Percentiles rank a stretch among this genome's conserved stretches.
phyloP scores from a whole-genome alignment of 352 stramenopile species.

The Blastocystis sp. region DNA sequence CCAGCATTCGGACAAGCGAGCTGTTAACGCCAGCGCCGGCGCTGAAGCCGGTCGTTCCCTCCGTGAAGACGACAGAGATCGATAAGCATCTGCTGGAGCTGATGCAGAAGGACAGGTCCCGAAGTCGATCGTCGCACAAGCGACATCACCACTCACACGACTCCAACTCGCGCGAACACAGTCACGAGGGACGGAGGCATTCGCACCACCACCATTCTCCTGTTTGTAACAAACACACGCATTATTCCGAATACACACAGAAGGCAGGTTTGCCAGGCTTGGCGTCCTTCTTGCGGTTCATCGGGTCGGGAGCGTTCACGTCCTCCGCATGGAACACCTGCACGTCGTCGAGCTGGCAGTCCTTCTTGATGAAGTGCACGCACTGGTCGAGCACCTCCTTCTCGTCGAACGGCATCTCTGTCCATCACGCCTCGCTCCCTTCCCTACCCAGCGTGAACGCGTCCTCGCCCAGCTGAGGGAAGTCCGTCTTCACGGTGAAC shows the following conservation, averaged over 20 bases:
- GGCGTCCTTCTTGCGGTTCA: constrained; percentile 56
- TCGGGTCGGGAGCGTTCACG: constrained; percentile 19
- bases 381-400: constrained; percentile 48
- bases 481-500: constrained; percentile 57
- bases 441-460: constrained; percentile 40
- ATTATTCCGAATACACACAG: constrained; percentile 21
- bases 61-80: not conserved
- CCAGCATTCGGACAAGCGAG: not conserved
- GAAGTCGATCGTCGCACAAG: not conserved
- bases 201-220: not conserved
- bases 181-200: not conserved
- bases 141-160: not conserved
- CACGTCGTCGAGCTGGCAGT: constrained; percentile 37
- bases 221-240: constrained; percentile 42
- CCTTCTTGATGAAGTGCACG: constrained; percentile 34
- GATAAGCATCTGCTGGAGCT: not conserved
- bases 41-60: not conserved
- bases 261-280: constrained; percentile 55
- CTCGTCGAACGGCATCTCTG: constrained; percentile 55
- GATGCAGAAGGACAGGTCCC: not conserved
- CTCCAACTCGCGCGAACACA: not conserved
- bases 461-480: constrained; percentile 53
- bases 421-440: not conserved
- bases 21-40: too few relatives aligned
- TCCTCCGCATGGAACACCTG: constrained; percentile 50